These are phyloP conservation scores for Nicotiana otophora DNA, from an alignment of 257 asterid genomes.

Conservation along the genomic window DNA sequence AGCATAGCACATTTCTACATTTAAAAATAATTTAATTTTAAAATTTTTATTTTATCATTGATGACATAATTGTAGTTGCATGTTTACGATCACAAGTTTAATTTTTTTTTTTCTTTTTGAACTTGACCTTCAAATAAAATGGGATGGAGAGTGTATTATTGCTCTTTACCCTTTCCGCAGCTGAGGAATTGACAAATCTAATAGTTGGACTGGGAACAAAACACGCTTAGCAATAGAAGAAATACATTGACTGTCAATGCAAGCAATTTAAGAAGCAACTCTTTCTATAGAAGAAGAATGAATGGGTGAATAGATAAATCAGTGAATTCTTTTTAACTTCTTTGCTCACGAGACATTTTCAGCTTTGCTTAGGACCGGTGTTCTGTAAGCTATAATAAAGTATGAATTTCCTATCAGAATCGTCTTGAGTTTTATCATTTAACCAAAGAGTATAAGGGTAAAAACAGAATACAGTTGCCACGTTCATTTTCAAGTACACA, in stretches of 20 bases:
- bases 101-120: background rate
- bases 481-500: background rate
- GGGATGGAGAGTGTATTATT: background rate
- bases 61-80: background rate
- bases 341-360: background rate
- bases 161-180: background rate
- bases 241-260: background rate
- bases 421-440: background rate
- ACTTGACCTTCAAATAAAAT: background rate
- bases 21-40: background rate
- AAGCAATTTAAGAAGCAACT: background rate
- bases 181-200: background rate
- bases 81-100: background rate
- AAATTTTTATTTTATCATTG: background rate
- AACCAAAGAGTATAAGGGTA: background rate
- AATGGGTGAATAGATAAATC: background rate
- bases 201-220: background rate
- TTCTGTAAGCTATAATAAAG: background rate
- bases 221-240: background rate
- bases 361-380: background rate
- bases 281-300: background rate
- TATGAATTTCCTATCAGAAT: background rate
- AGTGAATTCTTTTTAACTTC: background rate
- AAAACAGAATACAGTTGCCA: background rate
- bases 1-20: no score